A percentile compares a stretch with the other conserved stretches of the same genome.
Evolutionary conservation across 1,284 basidiomycete species (phyloP).

Genomic region (Ustilago xerochloae): DNA sequence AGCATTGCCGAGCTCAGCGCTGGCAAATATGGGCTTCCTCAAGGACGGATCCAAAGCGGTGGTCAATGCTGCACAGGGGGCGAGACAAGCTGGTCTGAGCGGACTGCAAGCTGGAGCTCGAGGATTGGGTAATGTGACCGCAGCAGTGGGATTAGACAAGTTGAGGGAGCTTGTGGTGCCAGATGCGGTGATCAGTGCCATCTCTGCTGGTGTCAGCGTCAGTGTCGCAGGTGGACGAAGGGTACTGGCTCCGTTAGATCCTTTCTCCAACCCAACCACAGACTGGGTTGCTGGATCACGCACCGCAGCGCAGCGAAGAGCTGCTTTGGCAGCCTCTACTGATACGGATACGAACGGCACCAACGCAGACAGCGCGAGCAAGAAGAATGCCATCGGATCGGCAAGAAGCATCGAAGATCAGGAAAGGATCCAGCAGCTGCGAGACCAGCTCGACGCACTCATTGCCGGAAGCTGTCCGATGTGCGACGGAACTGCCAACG

Average conservation of each 20-base stretch:
- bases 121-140: conserved; percentile 38
- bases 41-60: conserved; percentile 39
- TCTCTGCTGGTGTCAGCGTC: conserved; percentile 58
- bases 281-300: conserved; percentile 47
- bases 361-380: not conserved
- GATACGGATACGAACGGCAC: conserved; percentile 5
- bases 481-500: conserved; percentile 59
- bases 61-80: conserved; percentile 26
- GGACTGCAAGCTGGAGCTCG: conserved; percentile 36
- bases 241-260: conserved; percentile 60
- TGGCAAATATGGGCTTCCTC: conserved; percentile 35
- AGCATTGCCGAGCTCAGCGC: conserved; percentile 33
- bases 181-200: conserved; percentile 63
- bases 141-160: conserved; percentile 54
- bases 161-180: conserved; percentile 63
- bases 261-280: conserved; percentile 52
- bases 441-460: conserved; percentile 63
- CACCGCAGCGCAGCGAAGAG: conserved; percentile 33
- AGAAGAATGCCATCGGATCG: conserved; percentile 9
- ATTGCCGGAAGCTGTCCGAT: conserved; percentile 62
- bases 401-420: conserved; percentile 46
- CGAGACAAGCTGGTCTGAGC: conserved; percentile 29
- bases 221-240: conserved; percentile 57
- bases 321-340: conserved; percentile 14
- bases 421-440: conserved; percentile 55